Conservation (phyloP, 805 yeast genomes). For the Starmerella floris region DNA sequence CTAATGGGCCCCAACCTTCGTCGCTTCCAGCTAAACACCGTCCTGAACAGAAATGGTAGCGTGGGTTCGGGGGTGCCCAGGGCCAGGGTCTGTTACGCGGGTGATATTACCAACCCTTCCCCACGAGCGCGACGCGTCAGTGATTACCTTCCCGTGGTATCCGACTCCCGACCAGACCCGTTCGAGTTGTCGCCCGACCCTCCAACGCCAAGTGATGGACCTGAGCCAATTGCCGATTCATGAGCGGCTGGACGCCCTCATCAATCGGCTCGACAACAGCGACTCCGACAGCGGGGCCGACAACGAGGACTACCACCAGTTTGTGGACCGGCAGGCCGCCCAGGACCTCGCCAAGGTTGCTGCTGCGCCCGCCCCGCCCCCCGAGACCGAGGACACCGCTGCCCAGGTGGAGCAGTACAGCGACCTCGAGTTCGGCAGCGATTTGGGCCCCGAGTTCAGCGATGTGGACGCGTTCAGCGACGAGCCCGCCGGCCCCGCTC, state of each 20-base stretch:
- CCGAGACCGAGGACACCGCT: neutral
- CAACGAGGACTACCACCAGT: conserved; percentile 10
- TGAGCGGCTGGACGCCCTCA: conserved; percentile 16
- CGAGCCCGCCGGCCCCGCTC: neutral
- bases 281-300: conserved; percentile 2
- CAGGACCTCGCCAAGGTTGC: neutral
- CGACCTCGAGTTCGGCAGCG: neutral
- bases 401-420: neutral
- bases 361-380: neutral
- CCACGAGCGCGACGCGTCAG: no score
- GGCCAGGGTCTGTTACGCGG: no score
- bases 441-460: neutral
- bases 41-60: no score
- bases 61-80: no score
- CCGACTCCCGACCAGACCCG: no score
- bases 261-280: conserved; percentile 6
- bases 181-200: no score
- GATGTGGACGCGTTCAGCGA: neutral
- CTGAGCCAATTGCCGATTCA: conserved; percentile 12
- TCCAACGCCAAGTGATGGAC: conserved; percentile 2
- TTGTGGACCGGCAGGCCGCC: conserved; percentile 11
- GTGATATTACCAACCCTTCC: no score
- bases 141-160: no score
- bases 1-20: no score
- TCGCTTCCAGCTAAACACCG: no score